These are phyloP conservation scores for Talaromyces sp. DNA, from an alignment of 2,329 filamentous ascomycete genomes.

Conservation along the genomic window DNA sequence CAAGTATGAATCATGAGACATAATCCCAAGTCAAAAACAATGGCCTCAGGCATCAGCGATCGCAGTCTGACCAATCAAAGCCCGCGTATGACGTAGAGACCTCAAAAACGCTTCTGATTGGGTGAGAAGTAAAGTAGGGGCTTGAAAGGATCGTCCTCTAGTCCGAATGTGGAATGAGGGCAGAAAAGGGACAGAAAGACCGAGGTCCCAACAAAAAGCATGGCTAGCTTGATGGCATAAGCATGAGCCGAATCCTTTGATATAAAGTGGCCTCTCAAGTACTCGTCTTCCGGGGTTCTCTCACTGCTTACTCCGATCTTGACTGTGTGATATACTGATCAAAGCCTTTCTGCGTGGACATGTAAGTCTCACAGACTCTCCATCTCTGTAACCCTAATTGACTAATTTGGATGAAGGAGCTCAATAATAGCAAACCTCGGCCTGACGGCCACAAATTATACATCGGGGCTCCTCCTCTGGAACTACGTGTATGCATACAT, in stretches of 20 bases:
- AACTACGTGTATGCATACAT: constrained; percentile 41
- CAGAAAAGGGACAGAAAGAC: neutral
- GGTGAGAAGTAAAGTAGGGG: neutral
- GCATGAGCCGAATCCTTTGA: neutral
- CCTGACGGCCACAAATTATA: constrained; percentile 11
- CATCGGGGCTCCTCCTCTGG: constrained; percentile 1
- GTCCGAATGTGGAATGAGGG: neutral
- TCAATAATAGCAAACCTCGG: constrained; percentile 8
- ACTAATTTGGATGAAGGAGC: neutral
- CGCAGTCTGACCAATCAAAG: neutral
- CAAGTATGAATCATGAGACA: neutral
- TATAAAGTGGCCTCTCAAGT: neutral
- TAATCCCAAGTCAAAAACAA: neutral
- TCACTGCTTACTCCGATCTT: neutral
- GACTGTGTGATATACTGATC: no score
- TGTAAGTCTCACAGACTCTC: neutral
- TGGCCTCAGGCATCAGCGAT: neutral
- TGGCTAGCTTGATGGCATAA: no score
- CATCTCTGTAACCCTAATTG: neutral
- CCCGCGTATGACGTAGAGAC: neutral
- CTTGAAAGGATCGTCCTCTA: neutral
- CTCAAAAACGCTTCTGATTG: neutral
- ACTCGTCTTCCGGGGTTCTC: neutral
- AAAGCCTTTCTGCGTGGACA: neutral
- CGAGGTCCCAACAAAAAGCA: constrained; percentile 2